Percentiles rank a stretch among this genome's conserved stretches.
Conservation (phyloP, 176 grass and related monocot genomes). For the Elymus sibiricus region DNA sequence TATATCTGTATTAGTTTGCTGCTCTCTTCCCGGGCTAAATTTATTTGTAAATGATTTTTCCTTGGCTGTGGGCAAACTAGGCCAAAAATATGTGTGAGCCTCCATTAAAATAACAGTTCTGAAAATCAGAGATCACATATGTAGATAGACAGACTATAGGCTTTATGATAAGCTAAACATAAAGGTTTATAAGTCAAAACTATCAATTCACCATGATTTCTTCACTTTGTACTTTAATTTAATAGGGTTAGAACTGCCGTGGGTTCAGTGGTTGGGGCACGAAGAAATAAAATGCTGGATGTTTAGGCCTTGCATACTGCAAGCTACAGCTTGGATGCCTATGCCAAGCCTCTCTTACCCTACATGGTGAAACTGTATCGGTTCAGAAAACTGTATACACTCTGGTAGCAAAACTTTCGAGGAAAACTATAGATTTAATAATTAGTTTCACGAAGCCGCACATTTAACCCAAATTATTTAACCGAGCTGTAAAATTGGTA, state of each 20-base stretch:
- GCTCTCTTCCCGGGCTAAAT: neutral
- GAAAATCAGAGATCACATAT: neutral
- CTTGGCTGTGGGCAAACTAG: neutral
- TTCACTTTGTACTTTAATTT: neutral
- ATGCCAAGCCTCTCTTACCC: neutral
- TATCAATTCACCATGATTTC: neutral
- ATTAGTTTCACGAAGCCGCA: neutral
- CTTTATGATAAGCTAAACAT: neutral
- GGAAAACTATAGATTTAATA: neutral
- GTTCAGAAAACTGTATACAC: neutral
- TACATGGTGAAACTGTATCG: neutral
- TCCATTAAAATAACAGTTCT: neutral
- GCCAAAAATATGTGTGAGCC: neutral
- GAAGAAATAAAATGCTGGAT: neutral
- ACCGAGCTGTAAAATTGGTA: neutral
- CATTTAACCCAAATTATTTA: neutral
- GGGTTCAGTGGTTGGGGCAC: neutral
- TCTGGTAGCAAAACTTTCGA: neutral
- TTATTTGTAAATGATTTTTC: neutral
- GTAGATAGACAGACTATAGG: neutral
- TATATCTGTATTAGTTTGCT: neutral
- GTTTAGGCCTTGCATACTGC: neutral
- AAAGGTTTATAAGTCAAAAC: neutral
- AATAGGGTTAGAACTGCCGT: neutral
- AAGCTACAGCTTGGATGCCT: neutral